These are phyloP conservation scores for Coniella vitis DNA, from an alignment of 2,329 filamentous ascomycete species.

Conservation along the genomic window DNA sequence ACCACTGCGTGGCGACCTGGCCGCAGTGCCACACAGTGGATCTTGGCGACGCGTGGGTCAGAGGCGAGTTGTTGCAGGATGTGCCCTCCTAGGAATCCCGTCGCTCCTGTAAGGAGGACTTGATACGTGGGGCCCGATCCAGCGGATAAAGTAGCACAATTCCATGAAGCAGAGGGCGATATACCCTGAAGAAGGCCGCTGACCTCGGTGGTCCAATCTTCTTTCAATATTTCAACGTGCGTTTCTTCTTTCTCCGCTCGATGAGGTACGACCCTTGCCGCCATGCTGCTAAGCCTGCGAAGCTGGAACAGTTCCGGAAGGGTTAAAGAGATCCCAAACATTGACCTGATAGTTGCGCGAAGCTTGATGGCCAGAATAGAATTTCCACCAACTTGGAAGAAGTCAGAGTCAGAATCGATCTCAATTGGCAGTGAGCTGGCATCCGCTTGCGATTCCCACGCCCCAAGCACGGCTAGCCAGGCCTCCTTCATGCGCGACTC, in stretches of 20 bases:
- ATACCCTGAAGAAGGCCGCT: not conserved
- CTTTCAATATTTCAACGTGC: not conserved
- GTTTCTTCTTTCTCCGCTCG: constrained; percentile 1
- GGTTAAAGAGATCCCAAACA: constrained; percentile 24
- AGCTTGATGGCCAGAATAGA: constrained; percentile 34
- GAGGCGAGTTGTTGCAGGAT: constrained; percentile 31
- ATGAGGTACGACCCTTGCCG: constrained; percentile 21
- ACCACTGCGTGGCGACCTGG: not conserved
- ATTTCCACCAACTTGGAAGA: constrained; percentile 35
- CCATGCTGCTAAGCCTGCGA: constrained; percentile 33
- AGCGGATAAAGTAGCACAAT: not conserved
- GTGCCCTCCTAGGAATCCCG: constrained; percentile 33
- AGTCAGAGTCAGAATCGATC: constrained; percentile 24
- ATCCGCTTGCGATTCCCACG: not conserved
- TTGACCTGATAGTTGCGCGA: constrained; percentile 25
- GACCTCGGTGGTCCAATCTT: constrained; percentile 19
- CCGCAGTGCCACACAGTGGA: constrained; percentile 39
- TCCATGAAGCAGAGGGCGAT: not conserved
- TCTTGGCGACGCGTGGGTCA: constrained; percentile 23
- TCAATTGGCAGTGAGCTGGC: not conserved
- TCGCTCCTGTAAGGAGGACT: constrained; percentile 30
- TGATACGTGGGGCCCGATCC: not conserved
- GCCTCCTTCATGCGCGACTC: not conserved
- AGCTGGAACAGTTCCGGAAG: constrained; percentile 30
- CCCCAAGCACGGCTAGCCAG: not conserved